phyloP scores from a whole-genome alignment of 2,329 filamentous ascomycete genomes.

The Penicillium sclerotigenum region DNA sequence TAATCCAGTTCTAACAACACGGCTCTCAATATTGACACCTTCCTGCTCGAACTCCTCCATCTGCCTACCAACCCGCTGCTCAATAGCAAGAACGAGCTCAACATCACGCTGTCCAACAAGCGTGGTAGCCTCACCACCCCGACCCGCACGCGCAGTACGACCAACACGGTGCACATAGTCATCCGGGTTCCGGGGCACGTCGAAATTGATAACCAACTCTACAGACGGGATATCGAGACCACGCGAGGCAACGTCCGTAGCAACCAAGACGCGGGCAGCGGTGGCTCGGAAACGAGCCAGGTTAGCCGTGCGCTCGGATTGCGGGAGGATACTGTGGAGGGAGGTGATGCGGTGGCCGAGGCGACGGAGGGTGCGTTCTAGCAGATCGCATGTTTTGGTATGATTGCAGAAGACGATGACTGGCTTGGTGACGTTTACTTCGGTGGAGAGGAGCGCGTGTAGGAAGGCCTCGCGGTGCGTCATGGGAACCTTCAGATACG shows the following conservation, averaged over 20 bases:
- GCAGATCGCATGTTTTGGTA: conserved; percentile 79
- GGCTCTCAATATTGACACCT: conserved; percentile 87
- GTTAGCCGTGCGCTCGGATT: conserved; percentile 81
- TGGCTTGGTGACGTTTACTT: conserved; percentile 69
- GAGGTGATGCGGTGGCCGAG: conserved; percentile 88
- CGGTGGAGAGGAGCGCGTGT: conserved; percentile 80
- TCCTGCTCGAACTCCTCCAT: conserved; percentile 87
- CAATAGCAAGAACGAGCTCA: conserved; percentile 83
- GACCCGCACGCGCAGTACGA: conserved; percentile 87
- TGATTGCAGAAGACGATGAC: conserved; percentile 94
- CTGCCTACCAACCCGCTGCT: conserved; percentile 70
- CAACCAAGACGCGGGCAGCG: conserved; percentile 84
- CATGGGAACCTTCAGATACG: conserved; percentile 81
- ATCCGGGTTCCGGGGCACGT: conserved; percentile 91
- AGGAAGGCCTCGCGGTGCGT: conserved; percentile 94
- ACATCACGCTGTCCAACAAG: conserved; percentile 93
- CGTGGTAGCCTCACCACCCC: conserved; percentile 76
- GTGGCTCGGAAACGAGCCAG: conserved; percentile 86
- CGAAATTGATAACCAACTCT: conserved; percentile 87
- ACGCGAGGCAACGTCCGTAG: conserved; percentile 90
- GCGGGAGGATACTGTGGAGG: conserved; percentile 81
- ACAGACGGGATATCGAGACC: conserved; percentile 96
- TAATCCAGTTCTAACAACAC: conserved; percentile 73
- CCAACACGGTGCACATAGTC: conserved; percentile 97
- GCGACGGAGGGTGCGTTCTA: conserved; percentile 82